These are phyloP conservation scores for Lentinula raphanica DNA, from an alignment of 768 basidiomycete genomes.

Conservation along the genomic window DNA sequence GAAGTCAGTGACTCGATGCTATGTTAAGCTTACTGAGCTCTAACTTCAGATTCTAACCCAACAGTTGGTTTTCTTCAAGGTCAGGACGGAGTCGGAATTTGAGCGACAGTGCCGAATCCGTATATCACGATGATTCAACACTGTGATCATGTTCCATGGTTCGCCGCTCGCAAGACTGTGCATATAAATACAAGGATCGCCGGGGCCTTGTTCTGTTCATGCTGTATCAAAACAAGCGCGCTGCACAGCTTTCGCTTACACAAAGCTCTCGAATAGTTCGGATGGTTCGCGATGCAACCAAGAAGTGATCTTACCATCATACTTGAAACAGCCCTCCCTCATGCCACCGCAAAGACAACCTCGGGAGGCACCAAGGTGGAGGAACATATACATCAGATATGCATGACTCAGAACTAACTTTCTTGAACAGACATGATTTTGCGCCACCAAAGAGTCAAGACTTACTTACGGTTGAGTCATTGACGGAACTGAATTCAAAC, in stretches of 20 bases:
- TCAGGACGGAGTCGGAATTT: background rate
- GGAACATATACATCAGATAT: background rate
- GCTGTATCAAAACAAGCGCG: background rate
- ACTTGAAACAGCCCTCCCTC: background rate
- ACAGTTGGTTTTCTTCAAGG: too few relatives aligned
- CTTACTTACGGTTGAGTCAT: constrained; percentile 4
- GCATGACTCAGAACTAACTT: background rate
- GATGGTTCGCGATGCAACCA: background rate
- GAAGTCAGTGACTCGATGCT: too few relatives aligned
- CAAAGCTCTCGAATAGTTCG: background rate
- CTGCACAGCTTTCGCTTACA: background rate
- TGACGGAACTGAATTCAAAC: background rate
- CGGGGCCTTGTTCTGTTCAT: background rate
- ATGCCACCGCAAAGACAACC: background rate
- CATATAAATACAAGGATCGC: background rate
- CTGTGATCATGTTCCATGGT: background rate
- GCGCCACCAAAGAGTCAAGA: background rate
- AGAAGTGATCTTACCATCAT: background rate
- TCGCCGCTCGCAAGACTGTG: background rate
- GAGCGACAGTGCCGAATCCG: background rate
- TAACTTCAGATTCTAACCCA: too few relatives aligned
- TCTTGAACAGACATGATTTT: background rate
- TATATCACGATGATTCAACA: background rate
- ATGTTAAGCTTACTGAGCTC: too few relatives aligned
- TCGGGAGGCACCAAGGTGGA: background rate